Evolutionary conservation across 2,329 filamentous ascomycete genomes (phyloP).

Genomic region (Fusarium fujikuroi): DNA sequence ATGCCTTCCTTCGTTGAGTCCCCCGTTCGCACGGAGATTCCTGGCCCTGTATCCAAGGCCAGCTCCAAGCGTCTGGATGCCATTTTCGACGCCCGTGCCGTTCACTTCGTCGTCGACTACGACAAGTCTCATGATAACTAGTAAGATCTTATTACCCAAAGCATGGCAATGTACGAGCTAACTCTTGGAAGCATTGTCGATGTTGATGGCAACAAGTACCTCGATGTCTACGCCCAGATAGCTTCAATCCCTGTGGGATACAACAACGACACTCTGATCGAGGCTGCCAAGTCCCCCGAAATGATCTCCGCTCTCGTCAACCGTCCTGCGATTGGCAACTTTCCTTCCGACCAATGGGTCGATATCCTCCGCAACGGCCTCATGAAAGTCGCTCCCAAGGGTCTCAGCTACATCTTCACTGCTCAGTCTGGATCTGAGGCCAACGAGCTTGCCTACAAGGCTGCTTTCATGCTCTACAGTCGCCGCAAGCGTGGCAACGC

Average conservation of each 20-base stretch:
- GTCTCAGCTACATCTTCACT: conserved; percentile 83
- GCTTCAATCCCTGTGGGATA: conserved; percentile 87
- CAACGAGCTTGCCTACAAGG: conserved; percentile 88
- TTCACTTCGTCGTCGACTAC: conserved; percentile 65
- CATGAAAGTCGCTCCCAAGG: conserved; percentile 77
- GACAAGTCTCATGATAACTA: conserved; percentile 64
- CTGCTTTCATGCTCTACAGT: conserved; percentile 84
- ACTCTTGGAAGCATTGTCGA: conserved; percentile 54
- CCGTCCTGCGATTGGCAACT: conserved; percentile 82
- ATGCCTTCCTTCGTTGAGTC: conserved; percentile 51
- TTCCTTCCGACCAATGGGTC: conserved; percentile 80
- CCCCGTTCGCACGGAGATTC: conserved; percentile 52
- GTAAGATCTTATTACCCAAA: conserved; percentile 20
- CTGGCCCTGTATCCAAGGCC: conserved; percentile 54
- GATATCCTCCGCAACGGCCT: conserved; percentile 77
- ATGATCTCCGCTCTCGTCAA: conserved; percentile 81
- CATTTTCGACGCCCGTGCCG: conserved; percentile 62
- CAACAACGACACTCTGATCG: conserved; percentile 76
- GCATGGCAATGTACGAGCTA: background rate
- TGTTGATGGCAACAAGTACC: conserved; percentile 60
- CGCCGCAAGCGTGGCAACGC: conserved; percentile 76
- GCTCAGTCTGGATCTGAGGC: conserved; percentile 82
- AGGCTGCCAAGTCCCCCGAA: conserved; percentile 73
- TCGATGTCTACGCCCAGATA: conserved; percentile 78
- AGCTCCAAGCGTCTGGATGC: conserved; percentile 56